Evolutionary conservation across 2,329 filamentous ascomycete species (phyloP).

Genomic region (Cladophialophora yegresii): DNA sequence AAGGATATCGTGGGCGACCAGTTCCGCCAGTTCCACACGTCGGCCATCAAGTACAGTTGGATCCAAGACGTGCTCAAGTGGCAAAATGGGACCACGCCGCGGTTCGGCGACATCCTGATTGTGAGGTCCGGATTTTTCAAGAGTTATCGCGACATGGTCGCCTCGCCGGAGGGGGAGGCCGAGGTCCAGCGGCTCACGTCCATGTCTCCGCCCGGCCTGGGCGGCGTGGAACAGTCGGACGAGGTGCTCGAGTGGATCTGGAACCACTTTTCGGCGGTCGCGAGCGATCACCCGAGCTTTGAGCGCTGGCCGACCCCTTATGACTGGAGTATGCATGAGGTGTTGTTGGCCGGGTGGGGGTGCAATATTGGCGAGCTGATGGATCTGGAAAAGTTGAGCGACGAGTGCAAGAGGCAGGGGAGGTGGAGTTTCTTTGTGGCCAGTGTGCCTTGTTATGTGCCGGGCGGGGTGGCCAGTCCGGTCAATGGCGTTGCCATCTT

Average conservation of each 20-base stretch:
- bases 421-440: slow-evolving; percentile 54
- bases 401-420: slow-evolving; percentile 42
- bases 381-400: slow-evolving; percentile 47
- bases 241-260: slow-evolving; percentile 42
- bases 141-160: slow-evolving; percentile 32
- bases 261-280: slow-evolving; percentile 43
- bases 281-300: slow-evolving; percentile 42
- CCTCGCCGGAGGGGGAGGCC: slow-evolving; percentile 29
- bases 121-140: slow-evolving; percentile 39
- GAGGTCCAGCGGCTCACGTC: slow-evolving; percentile 30
- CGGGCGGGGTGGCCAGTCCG: slow-evolving; percentile 37
- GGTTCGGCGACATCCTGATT: slow-evolving; percentile 38
- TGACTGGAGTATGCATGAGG: slow-evolving; percentile 38
- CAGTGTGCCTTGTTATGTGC: slow-evolving; percentile 40
- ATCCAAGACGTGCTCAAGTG: slow-evolving; percentile 33
- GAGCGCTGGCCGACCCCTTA: slow-evolving; percentile 36
- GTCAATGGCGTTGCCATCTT: slow-evolving; percentile 38
- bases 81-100: slow-evolving; percentile 34
- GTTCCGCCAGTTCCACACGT: slow-evolving; percentile 44
- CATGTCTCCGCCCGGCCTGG: slow-evolving; percentile 28
- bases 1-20: slow-evolving; percentile 16
- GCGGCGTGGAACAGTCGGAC: slow-evolving; percentile 43
- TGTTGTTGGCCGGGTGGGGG: slow-evolving; percentile 40
- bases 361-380: slow-evolving; percentile 40
- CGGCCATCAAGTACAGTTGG: slow-evolving; percentile 39